Conservation (phyloP, 306 rosid species). For the Clitoria ternatea region DNA sequence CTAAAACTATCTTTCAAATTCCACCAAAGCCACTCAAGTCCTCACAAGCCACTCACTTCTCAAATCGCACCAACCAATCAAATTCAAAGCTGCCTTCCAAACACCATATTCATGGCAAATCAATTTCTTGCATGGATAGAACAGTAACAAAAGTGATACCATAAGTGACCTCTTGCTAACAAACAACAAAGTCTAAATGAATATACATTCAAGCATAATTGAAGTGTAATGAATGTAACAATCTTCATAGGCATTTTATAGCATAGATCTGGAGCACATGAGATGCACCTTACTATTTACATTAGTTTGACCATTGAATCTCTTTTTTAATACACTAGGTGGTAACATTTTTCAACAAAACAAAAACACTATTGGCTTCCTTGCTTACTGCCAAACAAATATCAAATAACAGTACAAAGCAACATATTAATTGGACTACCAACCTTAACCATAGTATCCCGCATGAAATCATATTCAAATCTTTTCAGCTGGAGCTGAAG, state of each 20-base stretch:
- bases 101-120: background rate
- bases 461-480: constrained; percentile 86
- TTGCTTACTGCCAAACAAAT: background rate
- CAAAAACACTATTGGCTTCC: too few species aligned
- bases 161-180: background rate
- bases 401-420: background rate
- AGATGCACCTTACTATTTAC: background rate
- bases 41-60: background rate
- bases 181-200: background rate
- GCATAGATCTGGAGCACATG: background rate
- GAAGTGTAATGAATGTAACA: background rate
- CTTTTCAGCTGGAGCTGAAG: constrained; percentile 94
- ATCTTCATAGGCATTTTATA: background rate
- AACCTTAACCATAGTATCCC: constrained; percentile 96
- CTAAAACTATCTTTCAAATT: background rate
- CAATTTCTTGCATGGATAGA: background rate
- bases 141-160: background rate
- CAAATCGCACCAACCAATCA: background rate
- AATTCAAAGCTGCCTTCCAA: background rate
- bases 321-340: background rate
- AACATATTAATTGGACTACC: constrained; percentile 20
- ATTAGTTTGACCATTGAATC: background rate
- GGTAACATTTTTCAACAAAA: background rate
- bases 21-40: background rate
- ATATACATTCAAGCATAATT: background rate